Base-by-base conservation (phyloP, 495 filamentous ascomycete species). In the Xanthoparmelia taractica region DNA sequence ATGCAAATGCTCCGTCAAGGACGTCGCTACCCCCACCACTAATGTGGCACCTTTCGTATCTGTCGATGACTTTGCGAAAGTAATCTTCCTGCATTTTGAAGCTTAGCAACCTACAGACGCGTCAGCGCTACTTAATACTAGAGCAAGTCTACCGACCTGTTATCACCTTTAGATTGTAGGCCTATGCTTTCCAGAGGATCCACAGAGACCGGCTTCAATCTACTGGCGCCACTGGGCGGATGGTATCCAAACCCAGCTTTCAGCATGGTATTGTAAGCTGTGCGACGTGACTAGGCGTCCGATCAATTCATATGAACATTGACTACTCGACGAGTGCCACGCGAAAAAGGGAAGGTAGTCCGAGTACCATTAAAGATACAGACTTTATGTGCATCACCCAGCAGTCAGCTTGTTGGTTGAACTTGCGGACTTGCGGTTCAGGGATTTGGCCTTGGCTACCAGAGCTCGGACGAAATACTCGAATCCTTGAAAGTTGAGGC, bases 161-260 rank as follows among this genome's bases (percentile, higher is more conserved):
- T 88, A 71, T 97, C 92, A 15, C 92, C 92, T 69, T 96, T 96
- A 0, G 91, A 96, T 23, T 89, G 89, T 65, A 95, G 79, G 4
- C 92, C 92, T 63, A 91, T 87, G 45, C 77, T 77, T 63, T 91
- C 87, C 37, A 96, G 77, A 18, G 88, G 82, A 72, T 96, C 92
- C 38, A 79, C 66, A 29, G 84, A 79, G 56, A 84, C 80, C 7
- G 87, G 83, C 72, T 87, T 91, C 59, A 96, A 75, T 59, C 92
- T 85, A 66, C 83, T 86, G 78, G 85, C 85, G 31, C 41, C 61
- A 13, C 13, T 15, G 60, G 83, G 79, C 34, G 80, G 75, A 59
- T 75, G 75, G 64, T 82, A 78, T 34, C 66, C 60, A n/a, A 29
- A 25, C 15, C 8, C 25, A 23, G 20, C 7, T 18, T 33, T 10